Base-by-base conservation (phyloP, 768 basidiomycete species). In the Russula dissimulans region DNA sequence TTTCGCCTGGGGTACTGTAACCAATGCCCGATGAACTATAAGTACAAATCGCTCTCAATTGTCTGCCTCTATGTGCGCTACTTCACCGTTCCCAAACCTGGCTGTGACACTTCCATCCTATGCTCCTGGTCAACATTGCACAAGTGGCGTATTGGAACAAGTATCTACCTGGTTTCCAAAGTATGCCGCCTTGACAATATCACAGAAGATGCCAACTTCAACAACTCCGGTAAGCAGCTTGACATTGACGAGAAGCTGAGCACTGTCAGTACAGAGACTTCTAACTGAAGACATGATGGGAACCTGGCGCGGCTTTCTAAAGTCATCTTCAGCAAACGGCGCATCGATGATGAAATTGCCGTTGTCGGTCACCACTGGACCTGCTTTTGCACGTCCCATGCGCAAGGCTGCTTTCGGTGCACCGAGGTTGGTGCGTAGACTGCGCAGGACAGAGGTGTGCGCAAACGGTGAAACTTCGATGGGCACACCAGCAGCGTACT, bases 331-430 rank as follows among this genome's bases (percentile, higher is more conserved):
- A 14, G 81, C 75, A 74, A 97, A 98, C 1, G 93, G 91, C 15
- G 97, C 97, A 68, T 99, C 97, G 65, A 99, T 95, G 66, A 97
- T 80, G 71, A 99, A 98, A 74, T 97, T 97, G 22, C 92, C 91
- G 66, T 99, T 99, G 72, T 99, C 97, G 4, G 91, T 82, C 17
- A 99, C 95, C 44, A 99, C 91, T 11, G 95, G 97, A 9, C 97
- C 95, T 48, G 95, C 95, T 73, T 90, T 90, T 69, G 86, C 86
- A 62, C 87, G 83, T 3, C 91, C 97, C 95, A 99, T 97, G 44
- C 95, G 81, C 43, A 99, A 78, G n/a, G 76, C 76, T 7, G 95
- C 86, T 12, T 80, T 79, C 15, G 86, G 83, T 0, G 85, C 86
- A 31, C 82, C 85, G 42, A 89, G 70, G 14, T 53, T 57, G 31